Evolutionary conservation across 352 stramenopile species (phyloP).

Genomic region (Phytophthora podocarpi): DNA sequence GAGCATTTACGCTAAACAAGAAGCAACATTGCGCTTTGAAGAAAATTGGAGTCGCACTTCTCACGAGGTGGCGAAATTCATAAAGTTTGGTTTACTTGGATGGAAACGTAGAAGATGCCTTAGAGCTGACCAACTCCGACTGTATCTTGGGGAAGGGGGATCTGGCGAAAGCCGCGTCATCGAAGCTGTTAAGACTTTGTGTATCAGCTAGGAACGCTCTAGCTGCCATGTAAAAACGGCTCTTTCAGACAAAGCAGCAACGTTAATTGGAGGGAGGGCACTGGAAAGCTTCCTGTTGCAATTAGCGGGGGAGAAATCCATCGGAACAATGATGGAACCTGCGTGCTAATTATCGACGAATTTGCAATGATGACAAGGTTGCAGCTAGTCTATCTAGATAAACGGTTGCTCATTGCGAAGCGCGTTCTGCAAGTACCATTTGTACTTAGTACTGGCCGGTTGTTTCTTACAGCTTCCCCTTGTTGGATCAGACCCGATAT

Average conservation of each 20-base stretch:
- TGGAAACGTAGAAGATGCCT: not conserved
- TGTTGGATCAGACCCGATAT: not conserved
- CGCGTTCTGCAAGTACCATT: not conserved
- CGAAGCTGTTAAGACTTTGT: not conserved
- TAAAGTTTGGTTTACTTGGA: not conserved
- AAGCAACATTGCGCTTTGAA: not conserved
- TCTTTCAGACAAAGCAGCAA: conserved; percentile 1
- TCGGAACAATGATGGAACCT: not conserved
- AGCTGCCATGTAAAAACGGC: not conserved
- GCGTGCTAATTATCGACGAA: not conserved
- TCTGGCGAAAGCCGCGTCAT: conserved; percentile 4
- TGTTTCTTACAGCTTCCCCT: not conserved
- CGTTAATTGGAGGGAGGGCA: not conserved
- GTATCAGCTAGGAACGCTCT: not conserved
- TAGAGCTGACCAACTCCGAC: conserved; percentile 5
- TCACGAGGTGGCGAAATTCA: not conserved
- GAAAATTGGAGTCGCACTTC: not conserved
- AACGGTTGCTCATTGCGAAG: not conserved
- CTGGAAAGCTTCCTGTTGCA: conserved; percentile 2
- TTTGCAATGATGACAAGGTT: conserved; percentile 5
- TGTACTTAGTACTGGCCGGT: too few species aligned
- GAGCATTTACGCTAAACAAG: not conserved
- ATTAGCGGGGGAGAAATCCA: not conserved
- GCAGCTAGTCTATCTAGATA: not conserved
- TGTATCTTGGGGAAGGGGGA: conserved; percentile 1